phyloP scores from a whole-genome alignment of 2,329 filamentous ascomycete genomes.

The Monilinia vaccinii-corymbosi region DNA sequence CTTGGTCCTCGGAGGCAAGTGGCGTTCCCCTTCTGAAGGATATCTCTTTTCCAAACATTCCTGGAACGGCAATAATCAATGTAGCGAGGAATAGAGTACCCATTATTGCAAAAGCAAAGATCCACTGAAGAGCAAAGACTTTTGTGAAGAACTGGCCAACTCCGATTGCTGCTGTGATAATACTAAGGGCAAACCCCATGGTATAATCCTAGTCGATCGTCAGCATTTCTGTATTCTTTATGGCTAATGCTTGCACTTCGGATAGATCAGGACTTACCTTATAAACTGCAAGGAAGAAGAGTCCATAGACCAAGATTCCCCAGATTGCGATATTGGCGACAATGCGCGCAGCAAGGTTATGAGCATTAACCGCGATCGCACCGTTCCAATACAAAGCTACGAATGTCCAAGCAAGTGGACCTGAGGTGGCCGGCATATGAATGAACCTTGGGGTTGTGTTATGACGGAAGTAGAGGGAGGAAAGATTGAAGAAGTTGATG shows the following conservation, averaged over 20 bases:
- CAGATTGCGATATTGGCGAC: slow-evolving; percentile 84
- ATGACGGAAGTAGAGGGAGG: slow-evolving; percentile 72
- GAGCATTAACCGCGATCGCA: slow-evolving; percentile 66
- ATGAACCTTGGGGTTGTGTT: slow-evolving; percentile 62
- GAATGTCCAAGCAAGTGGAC: slow-evolving; percentile 78
- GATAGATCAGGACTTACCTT: slow-evolving; percentile 42
- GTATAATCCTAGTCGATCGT: slow-evolving; percentile 49
- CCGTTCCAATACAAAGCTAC: slow-evolving; percentile 85
- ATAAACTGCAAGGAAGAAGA: slow-evolving; percentile 65
- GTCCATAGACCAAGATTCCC: slow-evolving; percentile 67
- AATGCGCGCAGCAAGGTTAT: slow-evolving; percentile 61
- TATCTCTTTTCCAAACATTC: slow-evolving; percentile 49
- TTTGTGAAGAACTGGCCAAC: slow-evolving; percentile 68
- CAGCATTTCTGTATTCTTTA: background rate
- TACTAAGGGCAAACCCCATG: slow-evolving; percentile 69
- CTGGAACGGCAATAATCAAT: slow-evolving; percentile 54
- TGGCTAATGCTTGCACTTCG: background rate
- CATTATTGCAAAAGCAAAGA: slow-evolving; percentile 83
- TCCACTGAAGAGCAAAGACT: slow-evolving; percentile 77
- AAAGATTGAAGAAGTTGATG: slow-evolving; percentile 75
- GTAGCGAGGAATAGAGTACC: slow-evolving; percentile 62
- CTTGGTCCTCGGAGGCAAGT: slow-evolving; percentile 37
- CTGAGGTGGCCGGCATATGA: slow-evolving; percentile 65
- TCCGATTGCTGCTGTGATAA: slow-evolving; percentile 65
- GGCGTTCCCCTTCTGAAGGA: slow-evolving; percentile 38